Evolutionary conservation across 2,329 filamentous ascomycete genomes (phyloP).

Genomic region (Huntiella decipiens): DNA sequence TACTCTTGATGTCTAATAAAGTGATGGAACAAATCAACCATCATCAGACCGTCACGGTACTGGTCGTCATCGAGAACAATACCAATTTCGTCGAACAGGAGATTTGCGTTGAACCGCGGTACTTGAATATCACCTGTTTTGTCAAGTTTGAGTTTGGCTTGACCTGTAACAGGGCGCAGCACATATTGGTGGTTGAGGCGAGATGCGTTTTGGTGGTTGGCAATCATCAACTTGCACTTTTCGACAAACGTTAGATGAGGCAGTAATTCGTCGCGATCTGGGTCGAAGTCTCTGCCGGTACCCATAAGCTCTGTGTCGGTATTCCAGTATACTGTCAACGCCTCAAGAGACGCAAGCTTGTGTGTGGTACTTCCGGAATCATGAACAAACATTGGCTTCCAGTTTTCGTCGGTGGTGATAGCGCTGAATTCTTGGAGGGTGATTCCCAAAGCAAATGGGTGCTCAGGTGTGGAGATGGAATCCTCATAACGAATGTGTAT

Average conservation of each 20-base stretch:
- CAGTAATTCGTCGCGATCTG: slow-evolving; percentile 34
- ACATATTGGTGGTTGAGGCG: slow-evolving; percentile 65
- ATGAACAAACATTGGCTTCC: slow-evolving; percentile 92
- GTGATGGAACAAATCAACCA: slow-evolving; percentile 96
- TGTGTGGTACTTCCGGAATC: slow-evolving; percentile 67
- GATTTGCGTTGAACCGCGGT: slow-evolving; percentile 74
- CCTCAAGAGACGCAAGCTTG: slow-evolving; percentile 80
- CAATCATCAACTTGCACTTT: slow-evolving; percentile 60
- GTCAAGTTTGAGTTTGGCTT: slow-evolving; percentile 85
- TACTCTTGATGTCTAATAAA: slow-evolving; percentile 97
- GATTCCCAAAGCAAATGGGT: slow-evolving; percentile 82
- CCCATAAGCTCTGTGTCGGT: slow-evolving; percentile 76
- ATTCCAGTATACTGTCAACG: slow-evolving; percentile 93
- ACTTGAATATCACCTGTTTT: slow-evolving; percentile 66
- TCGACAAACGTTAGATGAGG: slow-evolving; percentile 59
- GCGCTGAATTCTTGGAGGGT: slow-evolving; percentile 95
- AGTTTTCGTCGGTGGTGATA: slow-evolving; percentile 83
- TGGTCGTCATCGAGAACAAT: slow-evolving; percentile 95
- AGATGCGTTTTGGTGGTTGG: slow-evolving; percentile 18
- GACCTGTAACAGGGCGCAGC: slow-evolving; percentile 83
- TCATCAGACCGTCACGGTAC: slow-evolving; percentile 92
- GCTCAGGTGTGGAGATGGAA: slow-evolving; percentile 81
- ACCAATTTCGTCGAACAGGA: slow-evolving; percentile 93
- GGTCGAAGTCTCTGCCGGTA: slow-evolving; percentile 49
- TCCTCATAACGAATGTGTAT: slow-evolving; percentile 98